Base-by-base conservation (phyloP, 2,329 filamentous ascomycete genomes). In the Elsinoe ampelina region DNA sequence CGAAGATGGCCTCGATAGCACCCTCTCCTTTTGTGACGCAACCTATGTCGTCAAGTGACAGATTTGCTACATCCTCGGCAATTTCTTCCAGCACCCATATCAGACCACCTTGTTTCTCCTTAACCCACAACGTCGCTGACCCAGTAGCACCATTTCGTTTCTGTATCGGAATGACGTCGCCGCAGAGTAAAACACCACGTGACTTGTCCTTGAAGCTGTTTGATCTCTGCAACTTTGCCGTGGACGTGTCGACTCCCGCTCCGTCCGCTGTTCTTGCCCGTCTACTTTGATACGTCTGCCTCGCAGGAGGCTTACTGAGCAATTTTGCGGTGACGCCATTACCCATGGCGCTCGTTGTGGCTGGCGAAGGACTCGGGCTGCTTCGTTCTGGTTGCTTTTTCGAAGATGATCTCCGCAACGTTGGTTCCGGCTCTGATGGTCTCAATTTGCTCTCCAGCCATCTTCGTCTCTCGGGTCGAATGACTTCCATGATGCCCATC, bases 41-140 rank as follows among this genome's bases (percentile, higher is more conserved):
- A 41, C 89, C 90, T 26, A 89, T 84, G 57, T 90, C 85, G 66
- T 95, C 87, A 17, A 95, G 78, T 10, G 77, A 79, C 42, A 98
- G 72, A 59, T 83, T 81, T 3, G 88, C 90, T 38, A 93, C 85
- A 68, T 98, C 91, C 71, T 98, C 93, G 57, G 92, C 89, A 59
- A 98, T 97, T 72, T 98, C 93, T 70, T 98, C 93, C 1, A 98
- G 74, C 7, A 98, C 93, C 93, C 93, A 98, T 59, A 98, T 97
- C 59, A 98, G 73, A 8, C 92, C 91, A 54, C 89, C 84, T 50
- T 86, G 82, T 72, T 98, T 98, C 71, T 98, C 93, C 74, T 98
- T 98, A 2, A 98, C 93, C 93, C 93, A 98, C 38, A 98, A 75
- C 71, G 91, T 97, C 36, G 93, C 93, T 58, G 93, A 91, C 1